Conservation (phyloP, 768 basidiomycete species). For the Exsudoporus frostii region DNA sequence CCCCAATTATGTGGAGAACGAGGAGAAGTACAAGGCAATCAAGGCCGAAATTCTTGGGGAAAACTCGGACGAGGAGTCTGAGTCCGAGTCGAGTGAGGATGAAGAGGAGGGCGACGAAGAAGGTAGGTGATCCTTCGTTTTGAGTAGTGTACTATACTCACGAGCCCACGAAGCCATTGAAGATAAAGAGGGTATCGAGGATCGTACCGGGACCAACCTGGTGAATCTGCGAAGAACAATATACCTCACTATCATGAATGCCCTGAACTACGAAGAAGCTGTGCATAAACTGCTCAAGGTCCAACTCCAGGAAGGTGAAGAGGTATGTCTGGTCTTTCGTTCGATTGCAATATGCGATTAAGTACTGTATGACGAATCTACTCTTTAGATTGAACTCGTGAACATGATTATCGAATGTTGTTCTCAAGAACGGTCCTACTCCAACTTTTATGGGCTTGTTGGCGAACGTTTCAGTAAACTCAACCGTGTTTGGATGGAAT, state of each 20-base stretch:
- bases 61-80: constrained; percentile 71
- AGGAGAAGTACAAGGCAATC: constrained; percentile 90
- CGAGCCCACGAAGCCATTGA: constrained; percentile 48
- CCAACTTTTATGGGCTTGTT: constrained; percentile 93
- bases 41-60: constrained; percentile 93
- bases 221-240: constrained; percentile 93
- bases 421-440: constrained; percentile 97
- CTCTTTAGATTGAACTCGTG: constrained; percentile 79
- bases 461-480: constrained; percentile 97
- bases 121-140: constrained; percentile 1
- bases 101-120: constrained; percentile 65
- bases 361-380: not conserved
- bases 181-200: constrained; percentile 87
- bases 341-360: not conserved
- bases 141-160: constrained; percentile 27
- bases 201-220: constrained; percentile 91
- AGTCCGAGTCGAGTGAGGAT: constrained; percentile 60
- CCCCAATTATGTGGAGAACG: constrained; percentile 82
- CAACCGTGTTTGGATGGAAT: constrained; percentile 91
- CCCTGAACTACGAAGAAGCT: constrained; percentile 96
- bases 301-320: constrained; percentile 86
- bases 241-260: constrained; percentile 99
- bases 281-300: constrained; percentile 97
- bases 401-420: constrained; percentile 99
- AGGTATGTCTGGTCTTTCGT: constrained; percentile 52